phyloP scores from a whole-genome alignment of 2,329 filamentous ascomycete species.

The Hymenotorrendiella dingleyae region DNA sequence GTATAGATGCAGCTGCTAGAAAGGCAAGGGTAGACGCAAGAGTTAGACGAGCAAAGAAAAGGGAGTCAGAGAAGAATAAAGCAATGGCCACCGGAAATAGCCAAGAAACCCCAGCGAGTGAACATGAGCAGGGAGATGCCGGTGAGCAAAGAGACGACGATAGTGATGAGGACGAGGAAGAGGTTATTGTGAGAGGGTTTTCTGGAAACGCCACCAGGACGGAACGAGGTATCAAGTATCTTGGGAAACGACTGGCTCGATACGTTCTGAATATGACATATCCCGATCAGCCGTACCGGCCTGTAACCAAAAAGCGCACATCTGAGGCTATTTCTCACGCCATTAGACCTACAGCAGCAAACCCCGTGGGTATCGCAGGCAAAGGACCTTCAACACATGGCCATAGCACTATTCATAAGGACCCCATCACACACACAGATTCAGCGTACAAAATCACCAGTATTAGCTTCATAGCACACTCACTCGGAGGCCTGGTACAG shows the following conservation, averaged over 20 bases:
- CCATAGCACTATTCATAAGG: conserved; percentile 53
- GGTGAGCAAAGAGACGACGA: conserved; percentile 16
- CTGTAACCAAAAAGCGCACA: conserved; percentile 45
- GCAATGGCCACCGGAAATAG: too few species aligned
- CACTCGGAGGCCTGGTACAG: conserved; percentile 82
- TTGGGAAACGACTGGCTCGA: conserved; percentile 89
- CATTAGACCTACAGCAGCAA: conserved; percentile 31
- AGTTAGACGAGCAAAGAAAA: conserved; percentile 49
- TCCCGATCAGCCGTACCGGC: conserved; percentile 84
- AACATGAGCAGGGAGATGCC: conserved; percentile 4
- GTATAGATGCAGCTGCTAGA: conserved; percentile 77
- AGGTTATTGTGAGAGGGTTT: conserved; percentile 86
- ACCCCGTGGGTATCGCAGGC: conserved; percentile 29
- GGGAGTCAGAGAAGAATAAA: conserved; percentile 31
- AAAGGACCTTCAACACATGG: conserved; percentile 49
- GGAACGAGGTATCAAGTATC: conserved; percentile 92
- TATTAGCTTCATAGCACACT: conserved; percentile 93
- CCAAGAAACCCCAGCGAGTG: too few species aligned
- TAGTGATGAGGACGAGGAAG: conserved; percentile 59
- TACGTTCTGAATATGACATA: conserved; percentile 87
- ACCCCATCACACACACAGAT: conserved; percentile 32
- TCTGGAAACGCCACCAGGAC: conserved; percentile 85
- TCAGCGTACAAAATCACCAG: conserved; percentile 80
- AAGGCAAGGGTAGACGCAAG: conserved; percentile 67
- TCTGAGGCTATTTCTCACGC: conserved; percentile 37